Evolutionary conservation across 2,329 filamentous ascomycete species (phyloP).

Genomic region (Laburnicola sp.): DNA sequence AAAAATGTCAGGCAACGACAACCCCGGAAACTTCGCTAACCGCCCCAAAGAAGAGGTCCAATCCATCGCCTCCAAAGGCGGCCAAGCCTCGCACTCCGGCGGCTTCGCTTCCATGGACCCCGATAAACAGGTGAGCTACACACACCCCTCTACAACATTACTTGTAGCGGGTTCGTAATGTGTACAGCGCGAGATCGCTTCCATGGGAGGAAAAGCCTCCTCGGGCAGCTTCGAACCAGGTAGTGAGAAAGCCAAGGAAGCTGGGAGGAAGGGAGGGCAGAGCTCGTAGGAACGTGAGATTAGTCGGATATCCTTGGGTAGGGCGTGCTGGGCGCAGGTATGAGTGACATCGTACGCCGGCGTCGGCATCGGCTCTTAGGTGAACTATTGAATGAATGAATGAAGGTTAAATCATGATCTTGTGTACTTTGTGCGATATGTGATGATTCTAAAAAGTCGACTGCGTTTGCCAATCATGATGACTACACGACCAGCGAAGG

Average conservation of each 20-base stretch:
- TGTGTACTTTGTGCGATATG: too few relatives aligned
- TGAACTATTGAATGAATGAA: too few relatives aligned
- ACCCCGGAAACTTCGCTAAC: slow-evolving; percentile 57
- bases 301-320: too few relatives aligned
- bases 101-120: slow-evolving; percentile 46
- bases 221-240: slow-evolving; percentile 59
- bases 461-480: too few relatives aligned
- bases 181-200: slow-evolving; percentile 57
- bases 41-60: slow-evolving; percentile 52
- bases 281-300: neutral
- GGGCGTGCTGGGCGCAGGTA: neutral
- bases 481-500: too few relatives aligned
- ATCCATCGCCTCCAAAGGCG: slow-evolving; percentile 51
- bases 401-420: too few relatives aligned
- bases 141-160: neutral
- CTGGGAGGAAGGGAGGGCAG: slow-evolving; percentile 58
- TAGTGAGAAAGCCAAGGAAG: slow-evolving; percentile 57
- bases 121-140: slow-evolving; percentile 34
- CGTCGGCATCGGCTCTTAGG: too few relatives aligned
- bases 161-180: neutral
- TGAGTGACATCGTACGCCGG: neutral
- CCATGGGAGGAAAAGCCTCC: slow-evolving; percentile 58
- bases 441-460: too few relatives aligned
- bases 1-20: slow-evolving; percentile 45
- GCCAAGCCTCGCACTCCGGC: slow-evolving; percentile 40